phyloP scores from a whole-genome alignment of 1,284 basidiomycete species.

The Rhizoctonia solani region DNA sequence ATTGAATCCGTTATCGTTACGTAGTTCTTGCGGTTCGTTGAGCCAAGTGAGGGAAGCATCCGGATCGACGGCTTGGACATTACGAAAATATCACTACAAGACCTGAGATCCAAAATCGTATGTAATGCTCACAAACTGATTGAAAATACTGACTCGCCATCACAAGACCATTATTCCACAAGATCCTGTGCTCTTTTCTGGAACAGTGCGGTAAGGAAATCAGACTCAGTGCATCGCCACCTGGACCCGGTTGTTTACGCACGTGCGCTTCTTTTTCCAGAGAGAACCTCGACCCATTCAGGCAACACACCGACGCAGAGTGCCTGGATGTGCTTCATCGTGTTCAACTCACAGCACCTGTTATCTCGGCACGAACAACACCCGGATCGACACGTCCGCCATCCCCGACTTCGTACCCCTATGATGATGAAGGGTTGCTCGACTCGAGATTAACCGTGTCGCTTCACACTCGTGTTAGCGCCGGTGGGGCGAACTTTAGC shows the following conservation, averaged over 20 bases:
- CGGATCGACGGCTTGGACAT: slow-evolving; percentile 80
- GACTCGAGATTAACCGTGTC: slow-evolving; percentile 41
- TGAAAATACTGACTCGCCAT: background rate
- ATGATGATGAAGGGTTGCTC: slow-evolving; percentile 42
- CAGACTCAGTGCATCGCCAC: background rate
- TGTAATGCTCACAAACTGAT: slow-evolving; percentile 5
- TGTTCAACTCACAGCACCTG: slow-evolving; percentile 11
- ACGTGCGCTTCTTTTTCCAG: background rate
- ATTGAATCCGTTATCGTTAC: slow-evolving; percentile 51
- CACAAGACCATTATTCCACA: slow-evolving; percentile 75
- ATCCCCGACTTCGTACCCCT: slow-evolving; percentile 42
- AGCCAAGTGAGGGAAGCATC: slow-evolving; percentile 72
- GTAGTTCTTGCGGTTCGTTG: slow-evolving; percentile 79
- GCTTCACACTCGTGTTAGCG: slow-evolving; percentile 68
- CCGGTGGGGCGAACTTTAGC: slow-evolving; percentile 66
- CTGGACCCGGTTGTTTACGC: background rate
- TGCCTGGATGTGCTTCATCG: slow-evolving; percentile 60
- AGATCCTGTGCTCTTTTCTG: slow-evolving; percentile 81
- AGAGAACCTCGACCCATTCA: slow-evolving; percentile 70
- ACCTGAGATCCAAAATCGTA: slow-evolving; percentile 59
- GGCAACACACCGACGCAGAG: slow-evolving; percentile 61
- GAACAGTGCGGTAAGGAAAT: slow-evolving; percentile 65
- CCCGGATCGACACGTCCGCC: slow-evolving; percentile 8
- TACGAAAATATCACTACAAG: slow-evolving; percentile 77
- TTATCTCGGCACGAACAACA: slow-evolving; percentile 12